Base-by-base conservation (phyloP, 805 yeast genomes). In the Candida namnaoensis region DNA sequence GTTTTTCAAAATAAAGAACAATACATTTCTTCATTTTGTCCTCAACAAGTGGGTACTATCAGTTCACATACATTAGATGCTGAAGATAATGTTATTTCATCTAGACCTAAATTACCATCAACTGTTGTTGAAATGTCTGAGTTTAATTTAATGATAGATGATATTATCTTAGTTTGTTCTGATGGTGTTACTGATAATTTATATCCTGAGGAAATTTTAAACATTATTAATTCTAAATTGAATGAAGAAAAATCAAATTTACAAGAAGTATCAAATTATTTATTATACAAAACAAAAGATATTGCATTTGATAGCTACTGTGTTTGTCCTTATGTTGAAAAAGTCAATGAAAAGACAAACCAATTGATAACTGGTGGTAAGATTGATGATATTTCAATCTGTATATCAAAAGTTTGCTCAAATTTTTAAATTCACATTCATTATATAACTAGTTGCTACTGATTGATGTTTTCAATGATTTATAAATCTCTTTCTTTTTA, bases 111-210 rank as follows among this genome's bases (percentile, higher is more conserved):
- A 38, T 40, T 67, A 27, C 80, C 80, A 2, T 70, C 76, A 5
- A 64, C 66, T 35, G 58, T 73, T 45, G 77, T 74, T 3, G 64
- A 72, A 64, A 69, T 67, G 26, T 66, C 62, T 35, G 64, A 70
- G 10, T 52, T 69, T 33, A 59, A 64, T 37, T 45, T 74, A 11
- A 44, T 62, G 38, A 65, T 60, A 34, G 57, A 64, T 37, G 80
- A 74, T 47, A 48, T 73, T 10, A 51, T 74, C 1, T 52, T 74
- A 15, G 47, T 72, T 44, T 72, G 78, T 44, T 70, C 78, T 1
- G 80, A 74, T 51, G 80, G 80, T 1, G 65, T 74, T 9, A 65
- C 75, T 1, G 80, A 74, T 51, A 74, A 74, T 47, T 54, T 74
- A 35, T 74, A 69, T 49, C 68, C 66, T 24, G 66, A 68, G 57